phyloP scores from a whole-genome alignment of 805 yeast species.

The Zygoascus tannicola region DNA sequence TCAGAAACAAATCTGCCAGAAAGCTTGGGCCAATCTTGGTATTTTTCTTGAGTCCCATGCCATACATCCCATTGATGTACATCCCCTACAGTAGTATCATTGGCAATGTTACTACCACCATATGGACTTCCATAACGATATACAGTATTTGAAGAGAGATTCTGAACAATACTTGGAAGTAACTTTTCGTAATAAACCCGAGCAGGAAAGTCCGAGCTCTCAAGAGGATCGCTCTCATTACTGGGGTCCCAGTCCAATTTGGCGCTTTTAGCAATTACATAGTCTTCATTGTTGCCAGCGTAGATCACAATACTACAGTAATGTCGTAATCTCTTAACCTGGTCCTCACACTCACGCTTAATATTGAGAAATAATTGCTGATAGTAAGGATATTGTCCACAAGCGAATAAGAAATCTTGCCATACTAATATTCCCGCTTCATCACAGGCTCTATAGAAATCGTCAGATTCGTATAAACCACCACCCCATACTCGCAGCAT shows the following conservation, averaged over 20 bases:
- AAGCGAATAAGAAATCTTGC: slow-evolving; percentile 49
- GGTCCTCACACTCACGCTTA: slow-evolving; percentile 32
- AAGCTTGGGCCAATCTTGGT: slow-evolving; percentile 40
- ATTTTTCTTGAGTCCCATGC: slow-evolving; percentile 43
- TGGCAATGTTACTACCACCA: slow-evolving; percentile 31
- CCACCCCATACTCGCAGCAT: slow-evolving; percentile 43
- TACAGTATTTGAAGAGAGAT: slow-evolving; percentile 23
- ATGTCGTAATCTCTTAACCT: slow-evolving; percentile 33
- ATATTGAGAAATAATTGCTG: slow-evolving; percentile 29
- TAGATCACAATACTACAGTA: slow-evolving; percentile 28
- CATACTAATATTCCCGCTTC: slow-evolving; percentile 36
- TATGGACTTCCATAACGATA: slow-evolving; percentile 44
- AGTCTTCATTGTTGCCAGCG: slow-evolving; percentile 37
- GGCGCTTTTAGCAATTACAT: slow-evolving; percentile 34
- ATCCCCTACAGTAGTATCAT: slow-evolving; percentile 39
- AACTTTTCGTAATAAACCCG: slow-evolving; percentile 33
- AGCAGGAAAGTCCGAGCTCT: slow-evolving; percentile 33
- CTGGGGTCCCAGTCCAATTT: slow-evolving; percentile 12
- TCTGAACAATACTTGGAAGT: slow-evolving; percentile 30
- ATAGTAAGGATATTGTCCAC: slow-evolving; percentile 42
- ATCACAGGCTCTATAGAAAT: slow-evolving; percentile 36
- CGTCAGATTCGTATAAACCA: slow-evolving; percentile 35
- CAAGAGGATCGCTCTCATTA: slow-evolving; percentile 8
- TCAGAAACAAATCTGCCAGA: slow-evolving; percentile 44
- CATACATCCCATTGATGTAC: slow-evolving; percentile 50